phyloP scores from a whole-genome alignment of 768 basidiomycete genomes.

The Naganishia kalamii region DNA sequence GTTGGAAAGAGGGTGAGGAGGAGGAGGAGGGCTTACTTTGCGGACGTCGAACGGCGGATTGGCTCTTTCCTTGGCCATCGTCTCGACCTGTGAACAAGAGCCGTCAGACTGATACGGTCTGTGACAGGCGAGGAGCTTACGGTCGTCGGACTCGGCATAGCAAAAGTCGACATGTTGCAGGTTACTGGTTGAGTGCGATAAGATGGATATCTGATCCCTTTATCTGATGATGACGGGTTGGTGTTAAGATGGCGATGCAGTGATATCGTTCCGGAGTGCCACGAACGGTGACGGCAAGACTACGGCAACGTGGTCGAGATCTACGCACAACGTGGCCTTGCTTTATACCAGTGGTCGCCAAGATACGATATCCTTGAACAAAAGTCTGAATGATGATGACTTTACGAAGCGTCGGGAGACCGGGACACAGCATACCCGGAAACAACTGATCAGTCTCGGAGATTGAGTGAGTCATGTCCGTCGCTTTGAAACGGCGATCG shows the following conservation, averaged over 20 bases:
- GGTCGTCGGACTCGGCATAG: conserved; percentile 20
- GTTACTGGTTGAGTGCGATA: neutral
- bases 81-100: conserved; percentile 35
- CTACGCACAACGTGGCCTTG: neutral
- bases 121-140: conserved; percentile 3
- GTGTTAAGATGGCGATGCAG: no score
- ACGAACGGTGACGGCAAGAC: no score
- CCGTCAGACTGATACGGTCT: neutral
- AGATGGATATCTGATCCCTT: neutral
- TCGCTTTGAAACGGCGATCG: no score
- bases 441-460: no score
- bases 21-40: conserved; percentile 19
- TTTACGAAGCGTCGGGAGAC: no score
- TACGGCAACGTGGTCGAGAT: no score
- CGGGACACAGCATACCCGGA: no score
- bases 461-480: no score
- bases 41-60: conserved; percentile 44
- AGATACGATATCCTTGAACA: neutral
- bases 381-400: neutral
- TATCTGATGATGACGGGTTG: neutral
- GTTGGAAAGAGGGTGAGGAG: neutral
- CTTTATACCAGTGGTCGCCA: neutral
- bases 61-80: conserved; percentile 41
- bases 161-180: conserved; percentile 4
- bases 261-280: no score